These are phyloP conservation scores for Collybiopsis luxurians DNA, from an alignment of 768 basidiomycete genomes.

Conservation along the genomic window DNA sequence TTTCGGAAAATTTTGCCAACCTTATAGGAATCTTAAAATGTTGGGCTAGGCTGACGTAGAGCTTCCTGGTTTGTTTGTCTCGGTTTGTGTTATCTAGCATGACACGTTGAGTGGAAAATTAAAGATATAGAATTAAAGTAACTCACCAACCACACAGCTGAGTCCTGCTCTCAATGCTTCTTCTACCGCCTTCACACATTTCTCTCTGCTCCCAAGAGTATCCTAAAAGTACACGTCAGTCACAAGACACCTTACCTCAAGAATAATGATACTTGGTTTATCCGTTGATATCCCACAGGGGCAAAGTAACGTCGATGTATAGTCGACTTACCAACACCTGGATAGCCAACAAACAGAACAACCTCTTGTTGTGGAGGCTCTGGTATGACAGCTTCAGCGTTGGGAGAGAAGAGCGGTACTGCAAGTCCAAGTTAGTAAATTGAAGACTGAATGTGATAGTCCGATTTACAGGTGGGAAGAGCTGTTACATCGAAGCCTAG, in stretches of 20 bases:
- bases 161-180: slow-evolving; percentile 50
- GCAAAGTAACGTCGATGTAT: slow-evolving; percentile 74
- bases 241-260: neutral
- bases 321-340: slow-evolving; percentile 73
- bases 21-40: slow-evolving; percentile 52
- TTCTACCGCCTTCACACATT: slow-evolving; percentile 67
- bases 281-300: slow-evolving; percentile 66
- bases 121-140: neutral
- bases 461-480: slow-evolving; percentile 2
- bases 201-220: slow-evolving; percentile 66
- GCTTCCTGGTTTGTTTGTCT: slow-evolving; percentile 54
- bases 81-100: slow-evolving; percentile 89
- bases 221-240: slow-evolving; percentile 34
- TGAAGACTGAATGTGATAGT: neutral
- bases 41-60: slow-evolving; percentile 69
- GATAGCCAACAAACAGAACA: slow-evolving; percentile 51
- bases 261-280: slow-evolving; percentile 58
- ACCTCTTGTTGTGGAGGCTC: slow-evolving; percentile 34
- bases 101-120: slow-evolving; percentile 1
- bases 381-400: slow-evolving; percentile 49
- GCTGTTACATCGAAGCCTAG: slow-evolving; percentile 51
- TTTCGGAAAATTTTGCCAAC: slow-evolving; percentile 29
- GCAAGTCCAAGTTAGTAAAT: slow-evolving; percentile 14
- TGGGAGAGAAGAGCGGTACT: slow-evolving; percentile 53
- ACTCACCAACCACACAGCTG: slow-evolving; percentile 77